These are phyloP conservation scores for Aspergillus fructus DNA, from an alignment of 2,329 filamentous ascomycete species.

Conservation along the genomic window DNA sequence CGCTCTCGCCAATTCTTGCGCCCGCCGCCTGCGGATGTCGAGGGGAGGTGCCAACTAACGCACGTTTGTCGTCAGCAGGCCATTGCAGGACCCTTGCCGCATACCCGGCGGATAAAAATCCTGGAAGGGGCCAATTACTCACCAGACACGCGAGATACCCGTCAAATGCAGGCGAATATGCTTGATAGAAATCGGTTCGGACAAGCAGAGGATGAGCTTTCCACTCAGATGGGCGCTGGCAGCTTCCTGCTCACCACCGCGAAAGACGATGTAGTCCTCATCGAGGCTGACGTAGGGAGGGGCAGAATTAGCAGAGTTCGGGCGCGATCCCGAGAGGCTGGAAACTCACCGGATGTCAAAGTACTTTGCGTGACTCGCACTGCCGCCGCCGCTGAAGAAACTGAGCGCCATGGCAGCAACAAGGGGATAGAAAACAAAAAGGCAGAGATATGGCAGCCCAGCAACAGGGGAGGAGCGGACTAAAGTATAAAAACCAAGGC, in stretches of 20 bases:
- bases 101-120: conserved; percentile 3
- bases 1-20: conserved; percentile 43
- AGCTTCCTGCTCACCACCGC: conserved; percentile 72
- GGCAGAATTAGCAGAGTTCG: conserved; percentile 19
- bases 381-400: conserved; percentile 44
- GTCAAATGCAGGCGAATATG: conserved; percentile 71
- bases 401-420: conserved; percentile 44
- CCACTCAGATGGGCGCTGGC: conserved; percentile 74
- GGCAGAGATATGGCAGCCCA: neutral
- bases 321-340: conserved; percentile 13
- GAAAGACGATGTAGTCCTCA: conserved; percentile 75
- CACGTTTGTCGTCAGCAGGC: neutral
- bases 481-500: conserved; percentile 13
- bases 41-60: conserved; percentile 37
- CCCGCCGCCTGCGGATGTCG: conserved; percentile 35
- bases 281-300: conserved; percentile 58
- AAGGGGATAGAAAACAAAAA: conserved; percentile 7
- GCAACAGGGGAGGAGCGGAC: conserved; percentile 1
- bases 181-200: conserved; percentile 67
- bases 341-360: conserved; percentile 49
- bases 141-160: conserved; percentile 69
- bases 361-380: conserved; percentile 48
- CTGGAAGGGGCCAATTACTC: conserved; percentile 37
- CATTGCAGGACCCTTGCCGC: conserved; percentile 2
- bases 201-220: conserved; percentile 70